A percentile compares a stretch with the other conserved stretches of the same genome.
Evolutionary conservation across 2,329 filamentous ascomycete species (phyloP).

Genomic region (Bipolaris gigantea): DNA sequence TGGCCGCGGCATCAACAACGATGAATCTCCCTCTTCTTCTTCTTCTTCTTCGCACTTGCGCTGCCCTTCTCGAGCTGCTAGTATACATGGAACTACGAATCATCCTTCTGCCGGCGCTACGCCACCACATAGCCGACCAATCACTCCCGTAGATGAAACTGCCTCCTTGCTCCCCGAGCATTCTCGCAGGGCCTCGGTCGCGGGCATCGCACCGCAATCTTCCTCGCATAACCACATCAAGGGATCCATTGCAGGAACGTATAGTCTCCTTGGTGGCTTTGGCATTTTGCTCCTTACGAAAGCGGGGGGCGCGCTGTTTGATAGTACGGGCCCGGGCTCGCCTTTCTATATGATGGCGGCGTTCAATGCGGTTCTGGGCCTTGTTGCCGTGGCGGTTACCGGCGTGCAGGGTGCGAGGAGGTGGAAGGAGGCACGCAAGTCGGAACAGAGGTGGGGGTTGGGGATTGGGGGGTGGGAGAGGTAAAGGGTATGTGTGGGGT

Average conservation of each 20-base stretch:
- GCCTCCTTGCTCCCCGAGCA: constrained; percentile 30
- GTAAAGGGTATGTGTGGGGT: neutral
- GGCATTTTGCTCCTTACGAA: constrained; percentile 93
- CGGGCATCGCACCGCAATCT: neutral
- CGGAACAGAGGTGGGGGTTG: neutral
- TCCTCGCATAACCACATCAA: constrained; percentile 65
- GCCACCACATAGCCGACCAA: constrained; percentile 34
- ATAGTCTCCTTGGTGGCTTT: constrained; percentile 85
- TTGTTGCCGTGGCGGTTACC: constrained; percentile 43
- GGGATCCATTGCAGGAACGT: constrained; percentile 91
- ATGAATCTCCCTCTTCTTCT: constrained; percentile 33
- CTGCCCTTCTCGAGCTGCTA: neutral
- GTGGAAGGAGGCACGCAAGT: constrained; percentile 2
- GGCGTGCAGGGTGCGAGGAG: constrained; percentile 13
- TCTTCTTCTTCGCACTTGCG: constrained; percentile 4
- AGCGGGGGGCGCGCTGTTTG: constrained; percentile 83
- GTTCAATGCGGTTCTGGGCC: constrained; percentile 76
- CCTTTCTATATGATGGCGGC: constrained; percentile 94
- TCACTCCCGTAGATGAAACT: constrained; percentile 34
- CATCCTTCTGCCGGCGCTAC: constrained; percentile 41
- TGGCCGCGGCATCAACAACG: constrained; percentile 72
- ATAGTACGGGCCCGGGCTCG: constrained; percentile 69
- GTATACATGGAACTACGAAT: constrained; percentile 12
- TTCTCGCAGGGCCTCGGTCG: neutral
- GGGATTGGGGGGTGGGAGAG: neutral